Conservation (phyloP, 345 rosid species). For the Gossypium sturtianum region DNA sequence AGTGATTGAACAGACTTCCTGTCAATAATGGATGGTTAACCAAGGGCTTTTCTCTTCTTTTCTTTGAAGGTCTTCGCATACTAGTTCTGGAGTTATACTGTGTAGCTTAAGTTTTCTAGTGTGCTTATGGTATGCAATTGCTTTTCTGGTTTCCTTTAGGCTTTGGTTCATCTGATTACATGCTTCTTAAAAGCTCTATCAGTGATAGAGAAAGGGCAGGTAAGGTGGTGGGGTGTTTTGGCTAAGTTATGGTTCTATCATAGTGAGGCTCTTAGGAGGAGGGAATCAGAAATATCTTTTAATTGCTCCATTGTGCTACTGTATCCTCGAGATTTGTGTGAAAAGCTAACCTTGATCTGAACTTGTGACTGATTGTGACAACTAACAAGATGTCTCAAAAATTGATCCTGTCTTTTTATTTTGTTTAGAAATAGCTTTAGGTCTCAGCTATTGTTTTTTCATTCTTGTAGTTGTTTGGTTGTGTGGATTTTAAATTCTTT, state of each 20-base stretch:
- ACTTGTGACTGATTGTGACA: not conserved
- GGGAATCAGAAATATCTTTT: not conserved
- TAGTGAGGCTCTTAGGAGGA: not conserved
- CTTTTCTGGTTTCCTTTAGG: not conserved
- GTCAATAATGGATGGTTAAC: conserved; percentile 1
- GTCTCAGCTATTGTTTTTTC: not conserved
- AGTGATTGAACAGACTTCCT: not conserved
- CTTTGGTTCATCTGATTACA: not conserved
- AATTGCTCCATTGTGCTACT: not conserved
- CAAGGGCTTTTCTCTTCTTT: not conserved
- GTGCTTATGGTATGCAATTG: not conserved
- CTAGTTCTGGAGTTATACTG: conserved; percentile 1
- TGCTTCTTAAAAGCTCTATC: not conserved
- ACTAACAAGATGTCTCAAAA: not conserved
- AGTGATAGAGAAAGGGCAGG: too few species aligned
- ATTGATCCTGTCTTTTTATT: not conserved
- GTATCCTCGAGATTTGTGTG: not conserved
- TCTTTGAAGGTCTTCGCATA: not conserved
- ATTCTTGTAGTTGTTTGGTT: not conserved
- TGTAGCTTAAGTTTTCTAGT: not conserved
- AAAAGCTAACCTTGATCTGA: not conserved
- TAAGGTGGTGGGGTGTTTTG: not conserved
- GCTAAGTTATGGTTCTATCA: not conserved
- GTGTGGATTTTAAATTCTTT: not conserved
- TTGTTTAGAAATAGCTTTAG: not conserved